Percentiles rank a stretch among this genome's conserved stretches.
These are phyloP conservation scores for Diaporthe amygdali DNA, from an alignment of 2,329 filamentous ascomycete species.

Conservation along the genomic window DNA sequence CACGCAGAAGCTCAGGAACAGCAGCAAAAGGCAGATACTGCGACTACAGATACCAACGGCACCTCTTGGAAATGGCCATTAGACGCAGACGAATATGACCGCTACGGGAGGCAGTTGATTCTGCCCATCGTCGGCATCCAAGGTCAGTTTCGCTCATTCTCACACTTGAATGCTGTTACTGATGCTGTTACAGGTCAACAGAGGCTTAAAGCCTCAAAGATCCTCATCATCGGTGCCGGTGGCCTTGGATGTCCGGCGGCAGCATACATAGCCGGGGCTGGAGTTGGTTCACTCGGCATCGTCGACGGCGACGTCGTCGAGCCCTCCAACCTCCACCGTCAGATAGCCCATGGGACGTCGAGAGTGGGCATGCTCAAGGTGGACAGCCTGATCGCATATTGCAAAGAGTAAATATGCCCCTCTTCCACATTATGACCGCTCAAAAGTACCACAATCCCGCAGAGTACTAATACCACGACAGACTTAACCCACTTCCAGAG, in stretches of 20 bases:
- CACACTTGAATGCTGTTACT: neutral
- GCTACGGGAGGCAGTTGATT: slow-evolving; percentile 92
- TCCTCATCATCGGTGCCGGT: slow-evolving; percentile 86
- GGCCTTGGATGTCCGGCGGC: slow-evolving; percentile 92
- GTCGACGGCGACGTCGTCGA: slow-evolving; percentile 91
- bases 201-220: slow-evolving; percentile 68
- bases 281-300: slow-evolving; percentile 81
- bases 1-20: slow-evolving; percentile 40
- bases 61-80: slow-evolving; percentile 69
- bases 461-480: slow-evolving; percentile 38
- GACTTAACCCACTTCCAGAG: slow-evolving; percentile 73
- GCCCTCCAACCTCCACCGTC: slow-evolving; percentile 88
- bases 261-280: slow-evolving; percentile 89
- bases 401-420: slow-evolving; percentile 53
- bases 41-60: neutral
- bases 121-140: slow-evolving; percentile 80
- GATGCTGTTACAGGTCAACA: slow-evolving; percentile 67
- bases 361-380: slow-evolving; percentile 81
- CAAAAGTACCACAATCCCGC: neutral
- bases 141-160: slow-evolving; percentile 52
- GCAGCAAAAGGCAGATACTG: neutral
- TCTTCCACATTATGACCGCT: neutral
- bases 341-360: slow-evolving; percentile 78
- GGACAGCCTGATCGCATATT: slow-evolving; percentile 70
- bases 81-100: slow-evolving; percentile 73